Conservation (phyloP, 108 stramenopile genomes). For the Skeletonema costatum region DNA sequence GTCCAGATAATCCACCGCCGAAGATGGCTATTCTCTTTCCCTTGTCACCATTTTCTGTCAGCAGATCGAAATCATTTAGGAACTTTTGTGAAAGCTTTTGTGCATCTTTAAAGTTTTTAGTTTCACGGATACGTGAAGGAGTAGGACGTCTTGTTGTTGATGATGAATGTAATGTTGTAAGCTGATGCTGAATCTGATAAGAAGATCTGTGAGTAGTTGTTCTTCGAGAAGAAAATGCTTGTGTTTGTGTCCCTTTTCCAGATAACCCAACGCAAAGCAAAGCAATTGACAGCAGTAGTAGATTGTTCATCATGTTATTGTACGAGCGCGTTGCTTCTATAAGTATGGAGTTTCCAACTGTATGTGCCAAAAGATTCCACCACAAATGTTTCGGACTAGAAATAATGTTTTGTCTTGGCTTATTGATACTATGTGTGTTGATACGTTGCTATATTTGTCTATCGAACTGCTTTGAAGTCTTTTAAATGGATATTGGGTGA, state of each 20-base stretch:
- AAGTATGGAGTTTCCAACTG: too few species aligned
- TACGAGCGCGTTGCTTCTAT: too few species aligned
- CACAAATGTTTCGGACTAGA: too few species aligned
- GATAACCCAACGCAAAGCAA: neutral
- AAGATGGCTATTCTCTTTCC: conserved; percentile 76
- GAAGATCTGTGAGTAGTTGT: neutral
- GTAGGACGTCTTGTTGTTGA: conserved; percentile 37
- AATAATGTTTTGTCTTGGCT: too few species aligned
- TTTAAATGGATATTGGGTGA: too few species aligned
- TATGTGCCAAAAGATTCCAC: too few species aligned
- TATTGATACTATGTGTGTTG: too few species aligned
- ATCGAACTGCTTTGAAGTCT: too few species aligned
- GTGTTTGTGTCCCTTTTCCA: neutral
- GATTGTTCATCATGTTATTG: neutral
- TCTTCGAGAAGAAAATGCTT: neutral
- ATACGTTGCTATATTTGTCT: too few species aligned
- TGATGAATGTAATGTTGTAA: neutral
- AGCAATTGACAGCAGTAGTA: neutral
- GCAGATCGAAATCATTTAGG: conserved; percentile 8
- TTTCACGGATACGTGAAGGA: conserved; percentile 46
- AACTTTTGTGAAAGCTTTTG: conserved; percentile 39
- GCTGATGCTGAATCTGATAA: neutral
- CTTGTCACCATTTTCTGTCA: conserved; percentile 31
- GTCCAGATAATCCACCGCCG: conserved; percentile 78
- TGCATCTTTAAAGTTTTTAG: conserved; percentile 46